Evolutionary conservation across 257 asterid species (phyloP).

Genomic region (Nicotiana benthamiana): DNA sequence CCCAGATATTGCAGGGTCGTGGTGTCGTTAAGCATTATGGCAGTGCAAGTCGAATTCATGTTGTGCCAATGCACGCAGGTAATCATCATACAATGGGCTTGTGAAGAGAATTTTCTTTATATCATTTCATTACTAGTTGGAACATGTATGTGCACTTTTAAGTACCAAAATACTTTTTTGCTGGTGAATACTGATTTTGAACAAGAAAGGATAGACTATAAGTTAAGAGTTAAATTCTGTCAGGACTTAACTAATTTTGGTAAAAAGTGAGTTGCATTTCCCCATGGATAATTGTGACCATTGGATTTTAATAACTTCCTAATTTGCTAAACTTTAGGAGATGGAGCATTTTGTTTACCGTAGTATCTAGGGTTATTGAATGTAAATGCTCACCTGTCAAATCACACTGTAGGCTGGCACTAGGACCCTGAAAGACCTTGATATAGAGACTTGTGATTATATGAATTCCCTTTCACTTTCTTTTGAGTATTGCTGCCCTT

Average conservation of each 20-base stretch:
- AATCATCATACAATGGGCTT: slow-evolving; percentile 2
- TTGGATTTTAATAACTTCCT: neutral
- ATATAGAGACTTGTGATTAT: neutral
- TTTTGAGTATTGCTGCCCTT: neutral
- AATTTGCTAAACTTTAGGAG: neutral
- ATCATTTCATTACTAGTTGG: neutral
- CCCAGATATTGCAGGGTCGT: slow-evolving; percentile 60
- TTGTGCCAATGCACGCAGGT: slow-evolving; percentile 93
- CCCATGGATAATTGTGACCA: neutral
- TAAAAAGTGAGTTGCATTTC: neutral
- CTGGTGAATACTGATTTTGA: neutral
- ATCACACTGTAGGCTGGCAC: neutral
- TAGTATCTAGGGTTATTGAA: neutral
- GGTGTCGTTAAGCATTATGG: slow-evolving; percentile 74
- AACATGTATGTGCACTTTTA: neutral
- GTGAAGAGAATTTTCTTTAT: neutral
- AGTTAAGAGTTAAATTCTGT: neutral
- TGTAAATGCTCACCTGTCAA: neutral
- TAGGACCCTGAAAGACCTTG: neutral
- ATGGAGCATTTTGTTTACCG: neutral
- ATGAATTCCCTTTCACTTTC: neutral
- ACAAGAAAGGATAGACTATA: neutral
- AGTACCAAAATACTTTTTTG: neutral
- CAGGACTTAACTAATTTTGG: neutral
- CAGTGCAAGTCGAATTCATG: slow-evolving; percentile 70